Conservation (phyloP, 306 rosid species). For the Quercus aquifolioides region DNA sequence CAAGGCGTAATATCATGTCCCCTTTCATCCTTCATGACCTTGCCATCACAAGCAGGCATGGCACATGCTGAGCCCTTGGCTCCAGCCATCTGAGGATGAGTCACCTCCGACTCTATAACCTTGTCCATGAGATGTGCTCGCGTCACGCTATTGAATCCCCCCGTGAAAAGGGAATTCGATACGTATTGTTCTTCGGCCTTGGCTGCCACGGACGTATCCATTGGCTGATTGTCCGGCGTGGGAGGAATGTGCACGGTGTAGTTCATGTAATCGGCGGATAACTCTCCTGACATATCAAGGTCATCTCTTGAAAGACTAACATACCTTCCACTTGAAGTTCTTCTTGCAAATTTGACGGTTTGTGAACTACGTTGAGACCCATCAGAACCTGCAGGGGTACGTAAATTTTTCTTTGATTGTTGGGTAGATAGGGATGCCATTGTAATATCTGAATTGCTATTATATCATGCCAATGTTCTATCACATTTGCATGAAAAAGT, state of each 20-base stretch:
- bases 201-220: slow-evolving; percentile 63
- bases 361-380: slow-evolving; percentile 44
- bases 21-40: slow-evolving; percentile 89
- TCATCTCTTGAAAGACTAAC: slow-evolving; percentile 83
- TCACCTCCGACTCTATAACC: slow-evolving; percentile 83
- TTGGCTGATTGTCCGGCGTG: slow-evolving; percentile 82
- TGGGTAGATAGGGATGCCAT: slow-evolving; percentile 57
- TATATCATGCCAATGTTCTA: background rate
- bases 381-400: slow-evolving; percentile 41
- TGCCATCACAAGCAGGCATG: slow-evolving; percentile 75
- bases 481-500: background rate
- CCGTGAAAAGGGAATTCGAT: slow-evolving; percentile 78
- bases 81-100: slow-evolving; percentile 95
- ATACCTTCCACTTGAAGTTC: slow-evolving; percentile 85
- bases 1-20: slow-evolving; percentile 80
- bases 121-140: slow-evolving; percentile 92
- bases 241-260: slow-evolving; percentile 94
- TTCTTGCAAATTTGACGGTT: slow-evolving; percentile 68
- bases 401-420: slow-evolving; percentile 58
- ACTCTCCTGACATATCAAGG: slow-evolving; percentile 72
- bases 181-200: slow-evolving; percentile 94
- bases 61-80: slow-evolving; percentile 80
- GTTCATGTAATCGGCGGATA: slow-evolving; percentile 71
- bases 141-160: slow-evolving; percentile 87
- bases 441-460: background rate